Evolutionary conservation across 1,284 basidiomycete genomes (phyloP).

Genomic region (Heterobasidion irregulare): DNA sequence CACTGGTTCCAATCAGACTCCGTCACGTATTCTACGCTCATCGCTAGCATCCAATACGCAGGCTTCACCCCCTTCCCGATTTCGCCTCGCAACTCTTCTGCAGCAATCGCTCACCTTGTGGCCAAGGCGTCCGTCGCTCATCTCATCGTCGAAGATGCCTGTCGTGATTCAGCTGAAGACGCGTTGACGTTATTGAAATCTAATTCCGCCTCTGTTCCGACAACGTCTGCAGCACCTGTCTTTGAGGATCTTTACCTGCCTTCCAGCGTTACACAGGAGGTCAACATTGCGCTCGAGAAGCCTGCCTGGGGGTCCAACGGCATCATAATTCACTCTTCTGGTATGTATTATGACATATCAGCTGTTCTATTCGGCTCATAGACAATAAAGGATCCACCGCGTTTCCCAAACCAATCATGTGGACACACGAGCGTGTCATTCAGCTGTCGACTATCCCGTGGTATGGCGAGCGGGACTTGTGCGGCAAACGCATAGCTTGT

Average conservation of each 20-base stretch:
- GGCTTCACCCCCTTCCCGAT: slow-evolving; percentile 16
- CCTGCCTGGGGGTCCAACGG: background rate
- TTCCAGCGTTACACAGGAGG: background rate
- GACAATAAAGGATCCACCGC: slow-evolving; percentile 15
- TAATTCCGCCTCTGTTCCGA: background rate
- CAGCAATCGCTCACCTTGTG: slow-evolving; percentile 17
- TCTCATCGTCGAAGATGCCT: background rate
- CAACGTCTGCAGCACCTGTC: background rate
- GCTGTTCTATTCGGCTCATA: background rate
- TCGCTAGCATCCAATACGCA: slow-evolving; percentile 11
- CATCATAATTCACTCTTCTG: slow-evolving; percentile 3
- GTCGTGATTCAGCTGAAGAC: background rate
- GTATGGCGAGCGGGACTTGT: slow-evolving; percentile 15
- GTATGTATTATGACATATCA: background rate
- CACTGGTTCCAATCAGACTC: slow-evolving; percentile 9
- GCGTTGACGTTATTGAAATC: background rate
- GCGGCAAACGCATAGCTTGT: slow-evolving; percentile 11
- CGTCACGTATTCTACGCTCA: slow-evolving; percentile 10
- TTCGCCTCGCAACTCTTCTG: slow-evolving; percentile 18
- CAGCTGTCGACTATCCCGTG: slow-evolving; percentile 4
- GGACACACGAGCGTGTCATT: slow-evolving; percentile 7
- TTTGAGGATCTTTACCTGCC: background rate
- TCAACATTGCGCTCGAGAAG: background rate
- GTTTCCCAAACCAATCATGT: slow-evolving; percentile 17
- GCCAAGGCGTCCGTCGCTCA: background rate